Percentiles rank a stretch among this genome's conserved stretches.
phyloP scores from a whole-genome alignment of 805 yeast species.

The Zygotorulaspora sp. region DNA sequence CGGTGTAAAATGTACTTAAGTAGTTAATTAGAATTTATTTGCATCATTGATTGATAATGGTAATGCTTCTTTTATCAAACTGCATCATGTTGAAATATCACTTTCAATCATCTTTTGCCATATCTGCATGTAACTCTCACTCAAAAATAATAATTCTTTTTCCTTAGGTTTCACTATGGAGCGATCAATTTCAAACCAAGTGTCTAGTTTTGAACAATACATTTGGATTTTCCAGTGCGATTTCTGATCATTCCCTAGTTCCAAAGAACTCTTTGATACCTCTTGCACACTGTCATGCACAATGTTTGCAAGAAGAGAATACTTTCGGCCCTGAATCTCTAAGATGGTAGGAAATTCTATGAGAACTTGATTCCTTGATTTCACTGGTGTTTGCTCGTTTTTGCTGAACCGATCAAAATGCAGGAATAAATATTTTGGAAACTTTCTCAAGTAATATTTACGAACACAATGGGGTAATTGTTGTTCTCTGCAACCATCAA shows the following conservation, averaged over 20 bases:
- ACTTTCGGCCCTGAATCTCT: conserved; percentile 34
- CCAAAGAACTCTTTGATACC: conserved; percentile 6
- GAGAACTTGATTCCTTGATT: conserved; percentile 53
- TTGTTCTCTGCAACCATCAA: conserved; percentile 33
- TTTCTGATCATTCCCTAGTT: conserved; percentile 31
- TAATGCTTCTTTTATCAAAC: too few species aligned
- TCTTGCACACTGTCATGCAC: conserved; percentile 34
- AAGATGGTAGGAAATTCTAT: conserved; percentile 49
- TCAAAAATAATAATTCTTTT: conserved; percentile 55
- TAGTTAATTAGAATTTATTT: not conserved
- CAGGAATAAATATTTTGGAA: conserved; percentile 54
- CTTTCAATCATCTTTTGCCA: conserved; percentile 45
- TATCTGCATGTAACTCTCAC: conserved; percentile 61
- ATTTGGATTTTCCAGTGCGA: conserved; percentile 49
- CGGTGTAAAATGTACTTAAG: too few species aligned
- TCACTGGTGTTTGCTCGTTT: conserved; percentile 32
- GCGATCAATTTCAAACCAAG: conserved; percentile 61
- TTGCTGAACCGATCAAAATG: conserved; percentile 52
- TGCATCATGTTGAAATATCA: too few species aligned
- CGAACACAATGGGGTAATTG: conserved; percentile 36
- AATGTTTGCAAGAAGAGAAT: conserved; percentile 48
- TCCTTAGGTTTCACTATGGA: conserved; percentile 44
- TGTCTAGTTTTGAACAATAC: conserved; percentile 36
- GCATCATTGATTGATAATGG: conserved; percentile 2
- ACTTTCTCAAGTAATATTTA: conserved; percentile 37